Evolutionary conservation across 108 stramenopile genomes (phyloP).

Genomic region (Thalassiosira profunda): DNA sequence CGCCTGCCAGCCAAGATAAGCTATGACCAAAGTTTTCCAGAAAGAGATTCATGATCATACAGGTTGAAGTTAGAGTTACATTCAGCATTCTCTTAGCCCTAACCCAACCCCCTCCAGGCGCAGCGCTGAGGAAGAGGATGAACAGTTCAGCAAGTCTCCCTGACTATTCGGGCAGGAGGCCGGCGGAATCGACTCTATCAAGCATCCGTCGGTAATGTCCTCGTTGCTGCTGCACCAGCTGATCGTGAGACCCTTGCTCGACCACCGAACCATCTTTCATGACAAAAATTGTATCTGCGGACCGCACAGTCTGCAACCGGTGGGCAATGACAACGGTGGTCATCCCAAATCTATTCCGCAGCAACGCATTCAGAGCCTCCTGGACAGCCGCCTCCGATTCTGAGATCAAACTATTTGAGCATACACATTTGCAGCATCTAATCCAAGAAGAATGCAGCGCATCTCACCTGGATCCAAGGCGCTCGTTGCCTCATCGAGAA

Average conservation of each 20-base stretch:
- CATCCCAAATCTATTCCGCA: conserved; percentile 52
- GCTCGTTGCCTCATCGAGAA: conserved; percentile 88
- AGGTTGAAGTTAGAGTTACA: too few species aligned
- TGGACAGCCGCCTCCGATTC: conserved; percentile 87
- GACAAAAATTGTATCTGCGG: conserved; percentile 87
- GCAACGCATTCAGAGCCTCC: conserved; percentile 77
- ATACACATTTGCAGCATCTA: background rate
- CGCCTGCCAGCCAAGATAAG: too few species aligned
- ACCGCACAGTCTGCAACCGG: conserved; percentile 83
- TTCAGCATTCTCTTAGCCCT: too few species aligned
- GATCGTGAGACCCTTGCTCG: conserved; percentile 85
- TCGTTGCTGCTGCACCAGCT: conserved; percentile 54
- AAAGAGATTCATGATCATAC: too few species aligned
- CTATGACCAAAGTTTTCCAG: too few species aligned
- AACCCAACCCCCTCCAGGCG: too few species aligned
- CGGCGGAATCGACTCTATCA: conserved; percentile 46
- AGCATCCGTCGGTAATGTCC: conserved; percentile 57
- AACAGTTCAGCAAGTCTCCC: too few species aligned
- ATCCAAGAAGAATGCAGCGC: conserved; percentile 12
- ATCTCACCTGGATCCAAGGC: conserved; percentile 39
- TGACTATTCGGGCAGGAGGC: conserved; percentile 36
- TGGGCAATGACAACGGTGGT: conserved; percentile 92
- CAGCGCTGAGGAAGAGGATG: too few species aligned
- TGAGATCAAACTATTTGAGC: conserved; percentile 52
- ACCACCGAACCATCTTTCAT: conserved; percentile 71